Conservation (phyloP, 192 early-diverging fungal species). For the Chytriomyces sp. region DNA sequence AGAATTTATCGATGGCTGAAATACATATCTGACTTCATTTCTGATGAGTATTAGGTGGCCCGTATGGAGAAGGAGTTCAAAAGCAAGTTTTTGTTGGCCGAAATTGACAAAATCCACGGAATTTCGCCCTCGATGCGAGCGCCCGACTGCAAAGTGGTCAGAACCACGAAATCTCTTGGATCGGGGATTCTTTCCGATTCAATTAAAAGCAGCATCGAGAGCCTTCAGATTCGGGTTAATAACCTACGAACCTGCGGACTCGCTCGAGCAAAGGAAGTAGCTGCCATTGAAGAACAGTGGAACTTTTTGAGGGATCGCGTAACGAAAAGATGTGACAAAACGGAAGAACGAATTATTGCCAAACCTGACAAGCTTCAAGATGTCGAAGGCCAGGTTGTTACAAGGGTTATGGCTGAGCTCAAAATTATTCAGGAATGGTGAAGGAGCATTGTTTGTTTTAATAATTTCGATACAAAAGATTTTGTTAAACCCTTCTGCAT, state of each 20-base stretch:
- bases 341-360: slow-evolving; percentile 20
- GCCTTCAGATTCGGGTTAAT: slow-evolving; percentile 35
- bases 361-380: slow-evolving; percentile 15
- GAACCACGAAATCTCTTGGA: slow-evolving; percentile 44
- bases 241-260: slow-evolving; percentile 31
- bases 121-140: slow-evolving; percentile 1
- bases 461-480: no score
- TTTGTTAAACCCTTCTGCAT: no score
- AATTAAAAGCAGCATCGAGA: slow-evolving; percentile 38
- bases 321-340: slow-evolving; percentile 19
- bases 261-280: slow-evolving; percentile 38
- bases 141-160: slow-evolving; percentile 33
- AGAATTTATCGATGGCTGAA: not conserved
- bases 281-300: slow-evolving; percentile 41
- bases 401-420: slow-evolving; percentile 36
- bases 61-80: slow-evolving; percentile 42
- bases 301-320: slow-evolving; percentile 29
- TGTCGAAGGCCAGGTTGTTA: slow-evolving; percentile 36
- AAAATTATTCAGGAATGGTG: slow-evolving; percentile 31
- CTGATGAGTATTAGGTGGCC: slow-evolving; percentile 4
- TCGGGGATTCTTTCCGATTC: slow-evolving; percentile 5
- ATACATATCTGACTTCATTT: not conserved
- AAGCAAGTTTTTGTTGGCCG: slow-evolving; percentile 36
- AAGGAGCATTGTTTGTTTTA: not conserved
- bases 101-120: slow-evolving; percentile 38